Evolutionary conservation across 202 grass and related monocot genomes (phyloP).

Genomic region (Panicum virgatum): DNA sequence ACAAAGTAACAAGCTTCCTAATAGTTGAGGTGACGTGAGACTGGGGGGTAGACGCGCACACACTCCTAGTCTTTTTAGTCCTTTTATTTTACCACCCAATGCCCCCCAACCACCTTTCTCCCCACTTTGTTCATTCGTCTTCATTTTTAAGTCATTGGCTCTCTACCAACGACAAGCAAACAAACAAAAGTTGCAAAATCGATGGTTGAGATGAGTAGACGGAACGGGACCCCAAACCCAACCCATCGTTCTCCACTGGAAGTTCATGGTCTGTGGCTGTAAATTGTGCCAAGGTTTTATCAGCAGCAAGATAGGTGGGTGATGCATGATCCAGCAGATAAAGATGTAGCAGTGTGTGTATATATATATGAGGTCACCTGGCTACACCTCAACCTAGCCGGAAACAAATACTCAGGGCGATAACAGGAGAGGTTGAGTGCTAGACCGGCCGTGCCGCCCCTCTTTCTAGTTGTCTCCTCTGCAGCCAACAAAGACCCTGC

Average conservation of each 20-base stretch:
- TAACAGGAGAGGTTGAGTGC: not conserved
- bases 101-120: slow-evolving; percentile 3
- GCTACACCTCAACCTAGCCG: not conserved
- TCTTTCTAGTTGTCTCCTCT: not conserved
- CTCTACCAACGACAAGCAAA: slow-evolving; percentile 22
- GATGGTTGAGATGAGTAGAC: slow-evolving; percentile 49
- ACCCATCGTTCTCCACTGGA: slow-evolving; percentile 30
- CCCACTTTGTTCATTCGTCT: not conserved
- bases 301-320: not conserved
- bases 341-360: slow-evolving; percentile 6
- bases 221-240: slow-evolving; percentile 34
- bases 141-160: not conserved
- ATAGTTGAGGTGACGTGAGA: not conserved
- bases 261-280: not conserved
- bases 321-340: slow-evolving; percentile 20
- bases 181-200: slow-evolving; percentile 5
- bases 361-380: slow-evolving; percentile 31
- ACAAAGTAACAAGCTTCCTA: slow-evolving; percentile 8
- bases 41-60: not conserved
- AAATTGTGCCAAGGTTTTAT: slow-evolving; percentile 18
- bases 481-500: not conserved
- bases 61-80: not conserved
- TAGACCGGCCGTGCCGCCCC: not conserved
- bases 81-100: not conserved
- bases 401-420: slow-evolving; percentile 3